Conservation (phyloP, 208 protist genomes). For the Crithidia mellificae region DNA sequence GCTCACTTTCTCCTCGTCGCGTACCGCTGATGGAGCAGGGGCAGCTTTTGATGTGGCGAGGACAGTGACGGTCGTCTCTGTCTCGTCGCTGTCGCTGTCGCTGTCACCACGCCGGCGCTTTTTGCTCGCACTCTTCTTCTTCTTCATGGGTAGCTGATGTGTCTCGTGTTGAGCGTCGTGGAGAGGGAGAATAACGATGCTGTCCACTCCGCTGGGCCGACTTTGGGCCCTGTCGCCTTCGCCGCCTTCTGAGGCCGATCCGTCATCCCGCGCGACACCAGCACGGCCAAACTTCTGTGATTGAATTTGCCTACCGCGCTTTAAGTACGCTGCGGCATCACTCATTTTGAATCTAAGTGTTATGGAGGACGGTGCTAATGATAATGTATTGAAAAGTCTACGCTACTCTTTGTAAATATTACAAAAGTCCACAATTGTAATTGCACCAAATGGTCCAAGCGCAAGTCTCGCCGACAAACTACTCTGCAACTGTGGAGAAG, state of each 20-base stretch:
- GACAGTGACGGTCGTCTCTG: too few species aligned
- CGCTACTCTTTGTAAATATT: too few species aligned
- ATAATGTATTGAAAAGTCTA: too few species aligned
- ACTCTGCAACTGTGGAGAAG: too few species aligned
- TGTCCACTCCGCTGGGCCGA: neutral
- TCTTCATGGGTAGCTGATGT: slow-evolving; percentile 31
- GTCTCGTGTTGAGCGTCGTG: slow-evolving; percentile 13
- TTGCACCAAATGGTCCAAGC: too few species aligned
- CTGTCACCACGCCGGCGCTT: slow-evolving; percentile 25
- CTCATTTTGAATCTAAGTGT: slow-evolving; percentile 4
- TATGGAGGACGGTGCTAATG: too few species aligned
- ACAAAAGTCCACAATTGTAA: too few species aligned
- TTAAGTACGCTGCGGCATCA: slow-evolving; percentile 23
- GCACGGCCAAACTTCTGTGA: slow-evolving; percentile 19
- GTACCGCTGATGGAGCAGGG: too few species aligned
- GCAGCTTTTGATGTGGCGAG: too few species aligned
- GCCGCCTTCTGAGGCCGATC: neutral
- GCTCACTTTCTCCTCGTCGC: too few species aligned
- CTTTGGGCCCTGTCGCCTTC: neutral
- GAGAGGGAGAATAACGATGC: slow-evolving; percentile 20
- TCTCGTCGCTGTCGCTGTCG: slow-evolving; percentile 14
- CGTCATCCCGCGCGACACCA: slow-evolving; percentile 22
- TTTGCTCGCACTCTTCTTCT: slow-evolving; percentile 19
- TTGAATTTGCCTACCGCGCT: slow-evolving; percentile 16
- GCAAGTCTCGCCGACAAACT: too few species aligned